Evolutionary conservation across 345 rosid genomes (phyloP), one percentile per base, ranked within the genome.

Genomic region (Psidium guajava): DNA sequence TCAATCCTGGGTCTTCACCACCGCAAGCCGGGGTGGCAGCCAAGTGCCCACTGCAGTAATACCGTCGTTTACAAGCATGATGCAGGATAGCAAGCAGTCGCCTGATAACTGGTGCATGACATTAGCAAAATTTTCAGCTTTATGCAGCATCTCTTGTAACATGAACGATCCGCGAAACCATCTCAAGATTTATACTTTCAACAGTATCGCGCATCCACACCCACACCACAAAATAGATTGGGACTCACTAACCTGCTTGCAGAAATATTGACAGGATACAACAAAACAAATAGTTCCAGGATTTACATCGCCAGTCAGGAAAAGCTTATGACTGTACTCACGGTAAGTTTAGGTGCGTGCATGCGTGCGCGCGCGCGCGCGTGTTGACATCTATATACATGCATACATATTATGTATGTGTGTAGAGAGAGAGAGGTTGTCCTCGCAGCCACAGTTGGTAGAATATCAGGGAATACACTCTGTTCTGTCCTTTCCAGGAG

Each of bases 11-110:
- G 11, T 61, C 75, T 28, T 8, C 21, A 5, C 42, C 22, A 4
- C 74, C 21, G 40, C 40, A 8, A 59, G 21, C 74, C 21, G 6
- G 40, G 74, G n/a, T 6, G 21, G 18, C 1, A 10, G 11, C 42
- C 42, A 14, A 61, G 27, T 28, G 74, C 74, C 15, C 27, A 61
- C 18, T 28, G 74, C 40, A 28, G 74, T 15, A 28, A 61, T 32
- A 61, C 42, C 6, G 2, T 0, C 21, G 21, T 32, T 28, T 21
- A 61, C 74, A 28, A 61, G 74, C 40, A 28, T 15, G 74, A 1
- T 28, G 74, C 74, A 0, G 11, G 42, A 28, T 32, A 8, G 42
- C 21, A 2, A 64, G 42, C 0, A 28, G 42, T 28, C 42, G 15
- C 42, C 42, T 7, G 75, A 64, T 16, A 28, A 32, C 12, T 64